These are phyloP conservation scores for Podospora bellae-mahoneyi DNA, from an alignment of 495 filamentous ascomycete genomes.

Conservation along the genomic window DNA sequence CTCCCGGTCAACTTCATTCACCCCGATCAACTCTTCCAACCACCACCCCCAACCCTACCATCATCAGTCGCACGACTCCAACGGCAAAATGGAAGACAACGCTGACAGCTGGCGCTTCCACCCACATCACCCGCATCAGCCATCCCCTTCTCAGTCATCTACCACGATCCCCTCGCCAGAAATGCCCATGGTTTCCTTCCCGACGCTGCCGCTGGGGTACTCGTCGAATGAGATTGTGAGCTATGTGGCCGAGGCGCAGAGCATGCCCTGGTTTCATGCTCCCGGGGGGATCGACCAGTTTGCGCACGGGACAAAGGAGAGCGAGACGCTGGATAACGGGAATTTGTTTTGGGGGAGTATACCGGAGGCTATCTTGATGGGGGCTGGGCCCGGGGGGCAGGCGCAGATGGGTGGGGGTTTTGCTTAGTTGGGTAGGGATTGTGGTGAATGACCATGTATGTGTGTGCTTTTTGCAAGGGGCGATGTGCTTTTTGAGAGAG, in stretches of 20 bases:
- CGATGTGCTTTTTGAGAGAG: no score
- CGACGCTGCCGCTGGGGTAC: conserved; percentile 22
- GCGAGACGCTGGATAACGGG: conserved; percentile 21
- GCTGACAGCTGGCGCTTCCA: conserved; percentile 14
- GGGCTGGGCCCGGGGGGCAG: background rate
- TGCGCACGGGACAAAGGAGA: conserved; percentile 35
- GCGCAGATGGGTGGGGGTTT: background rate
- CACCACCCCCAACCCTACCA: conserved; percentile 24
- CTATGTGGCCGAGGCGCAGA: conserved; percentile 33
- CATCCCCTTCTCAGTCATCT: conserved; percentile 11
- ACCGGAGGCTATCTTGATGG: conserved; percentile 11
- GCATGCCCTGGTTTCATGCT: conserved; percentile 31
- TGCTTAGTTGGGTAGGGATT: no score
- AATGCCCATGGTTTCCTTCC: background rate
- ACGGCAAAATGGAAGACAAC: conserved; percentile 12
- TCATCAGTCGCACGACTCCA: conserved; percentile 4
- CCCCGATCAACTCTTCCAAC: conserved; percentile 47
- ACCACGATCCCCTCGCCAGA: conserved; percentile 4
- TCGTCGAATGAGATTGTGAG: conserved; percentile 26
- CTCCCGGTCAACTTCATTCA: conserved; percentile 43
- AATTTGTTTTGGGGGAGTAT: conserved; percentile 31
- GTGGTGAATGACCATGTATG: no score
- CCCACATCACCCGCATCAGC: conserved; percentile 10
- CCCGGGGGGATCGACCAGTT: conserved; percentile 43
- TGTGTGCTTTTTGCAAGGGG: no score